phyloP scores from a whole-genome alignment of 2,329 filamentous ascomycete species.

The Ophiognomonia clavigignenti-juglandacearum region DNA sequence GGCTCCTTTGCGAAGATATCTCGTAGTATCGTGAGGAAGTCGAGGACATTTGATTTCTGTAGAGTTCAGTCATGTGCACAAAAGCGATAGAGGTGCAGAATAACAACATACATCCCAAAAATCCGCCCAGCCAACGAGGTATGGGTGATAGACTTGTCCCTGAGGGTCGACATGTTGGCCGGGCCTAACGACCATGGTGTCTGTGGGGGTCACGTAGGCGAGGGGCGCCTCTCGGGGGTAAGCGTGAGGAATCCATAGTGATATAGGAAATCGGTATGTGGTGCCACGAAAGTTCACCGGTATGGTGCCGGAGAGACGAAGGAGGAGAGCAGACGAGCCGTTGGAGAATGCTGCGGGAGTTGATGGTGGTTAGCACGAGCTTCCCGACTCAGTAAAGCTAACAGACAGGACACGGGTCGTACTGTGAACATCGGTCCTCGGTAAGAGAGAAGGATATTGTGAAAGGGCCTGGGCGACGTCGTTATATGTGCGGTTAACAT shows the following conservation, averaged over 20 bases:
- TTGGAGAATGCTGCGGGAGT: slow-evolving; percentile 70
- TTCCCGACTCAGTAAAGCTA: slow-evolving; percentile 3
- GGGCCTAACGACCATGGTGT: slow-evolving; percentile 82
- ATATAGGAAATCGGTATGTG: slow-evolving; percentile 85
- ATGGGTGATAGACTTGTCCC: slow-evolving; percentile 92
- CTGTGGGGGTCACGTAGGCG: slow-evolving; percentile 81
- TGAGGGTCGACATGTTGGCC: slow-evolving; percentile 95
- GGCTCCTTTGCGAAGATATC: slow-evolving; percentile 94
- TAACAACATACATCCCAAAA: slow-evolving; percentile 76
- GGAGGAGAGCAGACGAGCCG: slow-evolving; percentile 78
- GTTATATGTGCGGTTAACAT: slow-evolving; percentile 88
- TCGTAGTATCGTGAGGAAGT: slow-evolving; percentile 76
- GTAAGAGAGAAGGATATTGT: slow-evolving; percentile 72
- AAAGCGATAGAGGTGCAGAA: no score
- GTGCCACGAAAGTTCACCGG: slow-evolving; percentile 88
- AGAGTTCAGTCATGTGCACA: slow-evolving; percentile 3
- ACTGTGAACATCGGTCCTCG: slow-evolving; percentile 95
- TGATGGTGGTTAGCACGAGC: slow-evolving; percentile 18
- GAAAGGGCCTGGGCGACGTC: slow-evolving; percentile 81
- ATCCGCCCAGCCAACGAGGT: slow-evolving; percentile 81
- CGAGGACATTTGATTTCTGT: slow-evolving; percentile 75
- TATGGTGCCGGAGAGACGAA: slow-evolving; percentile 81
- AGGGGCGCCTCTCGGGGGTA: slow-evolving; percentile 86
- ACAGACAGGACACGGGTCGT: slow-evolving; percentile 29
- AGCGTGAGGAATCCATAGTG: slow-evolving; percentile 86